A percentile compares a stretch with the other conserved stretches of the same genome.
Conservation (phyloP, 176 grass and related monocot genomes). For the Saccharum officinarum region DNA sequence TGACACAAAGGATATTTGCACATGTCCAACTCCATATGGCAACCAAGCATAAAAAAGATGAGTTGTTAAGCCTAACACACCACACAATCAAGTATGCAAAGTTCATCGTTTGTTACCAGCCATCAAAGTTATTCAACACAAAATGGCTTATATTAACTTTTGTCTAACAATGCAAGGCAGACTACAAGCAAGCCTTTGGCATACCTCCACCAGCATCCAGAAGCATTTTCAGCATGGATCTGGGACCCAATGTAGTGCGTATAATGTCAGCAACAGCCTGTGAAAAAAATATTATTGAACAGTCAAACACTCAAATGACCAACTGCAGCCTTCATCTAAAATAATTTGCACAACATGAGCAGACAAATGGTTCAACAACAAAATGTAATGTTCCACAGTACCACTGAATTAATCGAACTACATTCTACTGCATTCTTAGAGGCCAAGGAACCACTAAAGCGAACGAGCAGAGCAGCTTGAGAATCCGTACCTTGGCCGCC, state of each 20-base stretch:
- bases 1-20: not conserved
- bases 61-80: not conserved
- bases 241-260: conserved; percentile 91
- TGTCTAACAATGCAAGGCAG: not conserved
- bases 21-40: not conserved
- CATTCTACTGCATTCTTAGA: no score
- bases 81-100: not conserved
- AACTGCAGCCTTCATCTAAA: not conserved
- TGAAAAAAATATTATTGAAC: not conserved
- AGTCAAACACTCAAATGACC: not conserved
- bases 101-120: not conserved
- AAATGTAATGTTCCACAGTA: no score
- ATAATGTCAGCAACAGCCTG: conserved; percentile 98
- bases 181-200: not conserved
- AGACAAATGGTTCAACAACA: not conserved
- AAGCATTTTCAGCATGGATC: conserved; percentile 99
- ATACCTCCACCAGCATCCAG: conserved; percentile 92
- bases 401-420: no score
- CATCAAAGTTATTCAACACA: not conserved
- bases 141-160: not conserved
- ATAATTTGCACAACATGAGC: not conserved
- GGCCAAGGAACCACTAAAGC: no score
- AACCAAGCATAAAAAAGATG: not conserved
- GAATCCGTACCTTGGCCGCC: conserved; percentile 73
- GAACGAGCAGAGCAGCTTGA: not conserved